phyloP scores from a whole-genome alignment of 768 basidiomycete genomes.

The Glaciozyma martinii region DNA sequence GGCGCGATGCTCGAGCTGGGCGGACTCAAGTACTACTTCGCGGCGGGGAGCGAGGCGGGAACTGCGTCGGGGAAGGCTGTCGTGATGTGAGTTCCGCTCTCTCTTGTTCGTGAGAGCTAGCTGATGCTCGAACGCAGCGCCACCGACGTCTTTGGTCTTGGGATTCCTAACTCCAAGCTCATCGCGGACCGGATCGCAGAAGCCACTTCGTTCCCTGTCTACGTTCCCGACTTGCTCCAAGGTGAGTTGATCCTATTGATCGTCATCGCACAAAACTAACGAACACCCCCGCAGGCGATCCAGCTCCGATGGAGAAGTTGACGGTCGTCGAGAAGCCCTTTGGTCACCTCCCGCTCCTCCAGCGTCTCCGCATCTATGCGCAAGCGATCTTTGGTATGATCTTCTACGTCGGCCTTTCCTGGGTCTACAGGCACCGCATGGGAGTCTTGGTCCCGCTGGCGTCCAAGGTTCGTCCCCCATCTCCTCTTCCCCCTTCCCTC shows the following conservation, averaged over 20 bases:
- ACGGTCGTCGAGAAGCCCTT: background rate
- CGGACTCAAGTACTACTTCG: background rate
- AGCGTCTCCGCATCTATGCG: background rate
- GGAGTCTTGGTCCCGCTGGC: background rate
- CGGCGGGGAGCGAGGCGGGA: background rate
- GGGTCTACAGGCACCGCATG: background rate
- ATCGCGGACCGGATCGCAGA: background rate
- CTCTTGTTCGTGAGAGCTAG: too few species aligned
- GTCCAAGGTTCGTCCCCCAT: too few species aligned
- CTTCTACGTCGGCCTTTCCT: background rate
- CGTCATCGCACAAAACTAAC: too few species aligned
- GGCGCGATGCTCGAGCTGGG: background rate
- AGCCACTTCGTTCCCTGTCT: background rate
- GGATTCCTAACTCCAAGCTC: background rate
- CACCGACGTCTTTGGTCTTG: slow-evolving; percentile 7
- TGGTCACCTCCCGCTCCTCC: background rate
- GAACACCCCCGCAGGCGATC: too few species aligned
- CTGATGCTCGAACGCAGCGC: background rate
- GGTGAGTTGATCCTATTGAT: too few species aligned
- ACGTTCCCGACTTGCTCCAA: slow-evolving; percentile 1
- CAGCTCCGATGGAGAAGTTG: background rate
- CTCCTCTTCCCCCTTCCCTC: too few species aligned
- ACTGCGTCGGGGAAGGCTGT: background rate
- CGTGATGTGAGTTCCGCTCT: slow-evolving; percentile 2
- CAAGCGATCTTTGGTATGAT: too few species aligned